Evolutionary conservation across 2,329 filamentous ascomycete genomes (phyloP), one percentile per base, ranked within the genome.

Genomic region (Plenodomus biglobosus): DNA sequence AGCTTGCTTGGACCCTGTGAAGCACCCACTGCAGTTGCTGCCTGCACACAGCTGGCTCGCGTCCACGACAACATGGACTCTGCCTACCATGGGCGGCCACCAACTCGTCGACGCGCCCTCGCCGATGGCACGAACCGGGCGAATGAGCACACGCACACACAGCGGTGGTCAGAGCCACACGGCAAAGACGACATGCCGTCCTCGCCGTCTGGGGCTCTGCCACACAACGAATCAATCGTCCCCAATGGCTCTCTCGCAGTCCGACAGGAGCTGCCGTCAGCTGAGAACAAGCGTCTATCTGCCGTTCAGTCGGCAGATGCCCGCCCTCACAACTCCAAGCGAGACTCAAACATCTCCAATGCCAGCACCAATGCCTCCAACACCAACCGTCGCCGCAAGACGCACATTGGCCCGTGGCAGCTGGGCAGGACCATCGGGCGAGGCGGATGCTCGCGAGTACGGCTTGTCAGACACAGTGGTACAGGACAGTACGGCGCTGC

Each of bases 341-440:
- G 77, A 40, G 69, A 77, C 57, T 78, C 80, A 0, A 74, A 78
- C 4, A 74, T 82, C 32, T 84, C 83, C 1, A 81, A 78, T 2
- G 72, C 76, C 0, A 85, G 82, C 5, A 80, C 80, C 2, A 74
- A 78, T 40, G 80, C 78, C 3, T 80, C 77, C 3, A 68, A 65
- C 21, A 78, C 77, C 44, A 68, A 64, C 44, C 75, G 78, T 4
- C 78, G 80, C 53, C 75, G 80, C 38, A 85, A 85, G 73, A 89
- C 87, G 10, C 87, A 90, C 62, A 89, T 99, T 62, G 94, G 94
- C 0, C 92, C 92, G 57, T 99, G 94, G 94, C 85, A 92, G 58
- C 76, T 99, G 3, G 94, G 94, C 6, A 90, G 84, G 69, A 95
- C 89, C 0, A 79, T 99, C 21, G 94, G 94, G 0, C 88, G 90